phyloP scores from a whole-genome alignment of 352 stramenopile species.

The Globisporangium carolinianum region DNA sequence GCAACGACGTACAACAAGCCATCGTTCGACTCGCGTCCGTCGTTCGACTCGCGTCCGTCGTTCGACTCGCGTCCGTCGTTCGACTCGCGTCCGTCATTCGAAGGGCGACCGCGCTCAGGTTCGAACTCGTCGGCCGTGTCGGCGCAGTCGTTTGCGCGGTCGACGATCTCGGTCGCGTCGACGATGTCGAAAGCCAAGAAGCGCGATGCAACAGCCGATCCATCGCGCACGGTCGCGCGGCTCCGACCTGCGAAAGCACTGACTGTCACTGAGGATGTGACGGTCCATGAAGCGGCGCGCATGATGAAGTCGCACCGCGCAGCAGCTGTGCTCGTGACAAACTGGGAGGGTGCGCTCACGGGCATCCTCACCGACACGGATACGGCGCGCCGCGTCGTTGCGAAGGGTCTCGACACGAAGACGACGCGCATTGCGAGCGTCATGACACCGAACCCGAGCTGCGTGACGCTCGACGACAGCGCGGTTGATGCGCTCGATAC shows the following conservation, averaged over 20 bases:
- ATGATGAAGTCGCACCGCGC: constrained; percentile 90
- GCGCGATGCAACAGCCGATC: constrained; percentile 30
- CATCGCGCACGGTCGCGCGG: constrained; percentile 66
- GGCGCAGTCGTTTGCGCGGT: constrained; percentile 68
- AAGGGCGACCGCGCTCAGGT: constrained; percentile 48
- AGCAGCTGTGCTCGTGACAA: constrained; percentile 89
- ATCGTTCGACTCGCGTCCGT: constrained; percentile 12
- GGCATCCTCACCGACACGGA: constrained; percentile 95
- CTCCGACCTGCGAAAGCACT: constrained; percentile 86
- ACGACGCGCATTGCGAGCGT: constrained; percentile 64
- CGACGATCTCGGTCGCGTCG: constrained; percentile 76
- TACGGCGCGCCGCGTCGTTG: constrained; percentile 72
- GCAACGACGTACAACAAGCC: constrained; percentile 3
- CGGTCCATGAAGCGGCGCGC: constrained; percentile 82
- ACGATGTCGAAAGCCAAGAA: constrained; percentile 67
- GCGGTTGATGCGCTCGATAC: constrained; percentile 78
- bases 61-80: constrained; percentile 12
- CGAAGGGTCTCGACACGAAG: constrained; percentile 60
- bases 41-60: constrained; percentile 10
- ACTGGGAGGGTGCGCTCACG: constrained; percentile 76
- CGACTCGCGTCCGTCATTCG: constrained; percentile 24
- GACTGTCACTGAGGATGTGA: constrained; percentile 70
- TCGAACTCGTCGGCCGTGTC: constrained; percentile 74
- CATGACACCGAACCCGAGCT: constrained; percentile 83
- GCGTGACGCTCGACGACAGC: constrained; percentile 76